Evolutionary conservation across 768 basidiomycete species (phyloP).

Genomic region (Chalciporus chontae): DNA sequence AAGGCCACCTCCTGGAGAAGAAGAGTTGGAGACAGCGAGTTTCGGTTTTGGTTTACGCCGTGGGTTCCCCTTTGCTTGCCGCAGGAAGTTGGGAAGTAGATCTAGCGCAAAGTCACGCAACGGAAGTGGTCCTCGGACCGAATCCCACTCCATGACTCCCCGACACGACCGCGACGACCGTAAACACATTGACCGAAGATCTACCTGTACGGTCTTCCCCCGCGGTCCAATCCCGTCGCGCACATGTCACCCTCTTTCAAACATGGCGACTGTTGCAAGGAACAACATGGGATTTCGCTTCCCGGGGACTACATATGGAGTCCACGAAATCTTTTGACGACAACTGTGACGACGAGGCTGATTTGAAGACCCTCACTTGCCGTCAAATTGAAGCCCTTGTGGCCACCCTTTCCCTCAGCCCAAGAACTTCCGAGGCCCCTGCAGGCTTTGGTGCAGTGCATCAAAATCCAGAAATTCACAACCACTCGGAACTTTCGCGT

Average conservation of each 20-base stretch:
- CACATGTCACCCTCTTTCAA: conserved; percentile 14
- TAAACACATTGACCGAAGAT: conserved; percentile 19
- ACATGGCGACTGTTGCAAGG: conserved; percentile 2
- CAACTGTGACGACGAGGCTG: conserved; percentile 30
- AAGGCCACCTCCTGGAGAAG: conserved; percentile 15
- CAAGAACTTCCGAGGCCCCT: conserved; percentile 37
- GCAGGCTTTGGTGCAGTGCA: neutral
- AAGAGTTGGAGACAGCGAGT: conserved; percentile 21
- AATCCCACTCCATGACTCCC: conserved; percentile 21
- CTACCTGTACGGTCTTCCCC: conserved; percentile 24
- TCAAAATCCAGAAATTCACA: conserved; percentile 7
- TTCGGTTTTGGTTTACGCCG: conserved; percentile 31
- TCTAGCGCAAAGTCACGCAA: conserved; percentile 18
- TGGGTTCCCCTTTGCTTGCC: conserved; percentile 22
- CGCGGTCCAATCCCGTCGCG: conserved; percentile 27
- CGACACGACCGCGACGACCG: conserved; percentile 27
- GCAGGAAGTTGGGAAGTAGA: conserved; percentile 22
- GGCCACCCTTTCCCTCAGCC: conserved; percentile 44
- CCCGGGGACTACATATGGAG: conserved; percentile 19
- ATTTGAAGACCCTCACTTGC: conserved; percentile 29
- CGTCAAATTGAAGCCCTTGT: conserved; percentile 35
- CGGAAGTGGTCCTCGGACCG: conserved; percentile 6
- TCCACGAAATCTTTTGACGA: conserved; percentile 14
- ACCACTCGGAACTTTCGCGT: conserved; percentile 3
- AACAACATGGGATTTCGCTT: conserved; percentile 16